Evolutionary conservation across 2,329 filamentous ascomycete genomes (phyloP).

Genomic region (Grosmannia clavigera): DNA sequence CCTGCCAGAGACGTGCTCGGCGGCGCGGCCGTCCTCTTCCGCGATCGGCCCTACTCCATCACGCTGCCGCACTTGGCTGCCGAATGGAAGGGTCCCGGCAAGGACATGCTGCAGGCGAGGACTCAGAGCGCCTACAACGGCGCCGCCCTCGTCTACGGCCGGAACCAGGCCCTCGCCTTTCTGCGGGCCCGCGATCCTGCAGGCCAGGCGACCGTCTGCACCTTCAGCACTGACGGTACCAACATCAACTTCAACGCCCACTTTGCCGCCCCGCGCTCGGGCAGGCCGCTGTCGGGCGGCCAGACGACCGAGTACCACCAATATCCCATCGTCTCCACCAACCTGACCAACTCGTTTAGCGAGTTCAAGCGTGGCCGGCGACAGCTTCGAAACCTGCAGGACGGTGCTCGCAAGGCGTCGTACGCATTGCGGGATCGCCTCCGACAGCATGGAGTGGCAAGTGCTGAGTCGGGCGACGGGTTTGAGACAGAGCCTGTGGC

Average conservation of each 20-base stretch:
- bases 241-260: conserved; percentile 17
- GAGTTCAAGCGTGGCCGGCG: conserved; percentile 2
- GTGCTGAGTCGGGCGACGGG: too few relatives aligned
- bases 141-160: conserved; percentile 17
- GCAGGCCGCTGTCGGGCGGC: not conserved
- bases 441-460: not conserved
- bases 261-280: conserved; percentile 8
- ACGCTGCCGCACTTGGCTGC: conserved; percentile 18
- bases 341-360: conserved; percentile 3
- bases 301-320: conserved; percentile 13
- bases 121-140: conserved; percentile 15
- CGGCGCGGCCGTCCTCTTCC: conserved; percentile 11
- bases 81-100: conserved; percentile 12
- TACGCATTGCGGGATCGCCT: conserved; percentile 5
- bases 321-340: conserved; percentile 10
- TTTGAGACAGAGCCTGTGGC: too few relatives aligned
- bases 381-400: conserved; percentile 5
- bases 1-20: conserved; percentile 1
- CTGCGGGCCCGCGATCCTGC: conserved; percentile 10
- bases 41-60: conserved; percentile 11
- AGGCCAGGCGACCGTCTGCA: conserved; percentile 15
- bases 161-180: conserved; percentile 15
- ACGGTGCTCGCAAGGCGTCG: conserved; percentile 6
- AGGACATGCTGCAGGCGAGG: conserved; percentile 10
- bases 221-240: conserved; percentile 17